A percentile compares a stretch with the other conserved stretches of the same genome.
These are phyloP conservation scores for Chlamydomonas schloesseri DNA, from an alignment of 139 green algal species.

Conservation along the genomic window DNA sequence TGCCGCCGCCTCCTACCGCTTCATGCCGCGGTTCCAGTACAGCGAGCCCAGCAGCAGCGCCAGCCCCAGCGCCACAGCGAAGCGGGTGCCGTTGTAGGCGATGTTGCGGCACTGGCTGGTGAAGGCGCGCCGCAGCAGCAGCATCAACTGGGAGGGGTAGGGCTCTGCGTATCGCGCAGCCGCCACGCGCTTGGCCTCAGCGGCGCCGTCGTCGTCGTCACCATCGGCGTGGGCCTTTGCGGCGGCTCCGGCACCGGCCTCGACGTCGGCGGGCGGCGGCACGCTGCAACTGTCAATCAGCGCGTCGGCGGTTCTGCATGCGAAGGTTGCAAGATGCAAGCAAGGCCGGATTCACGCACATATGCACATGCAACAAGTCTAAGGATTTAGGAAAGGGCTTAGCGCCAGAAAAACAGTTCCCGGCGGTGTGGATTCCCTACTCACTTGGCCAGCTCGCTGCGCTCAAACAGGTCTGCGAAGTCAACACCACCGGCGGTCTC, in stretches of 20 bases:
- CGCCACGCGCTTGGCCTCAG: too few relatives aligned
- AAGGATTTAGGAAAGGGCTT: too few relatives aligned
- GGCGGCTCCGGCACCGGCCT: too few relatives aligned
- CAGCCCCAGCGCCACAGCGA: background rate
- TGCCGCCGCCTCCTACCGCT: background rate
- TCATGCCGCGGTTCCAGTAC: slow-evolving; percentile 10
- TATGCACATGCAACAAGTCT: too few relatives aligned
- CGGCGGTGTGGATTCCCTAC: too few relatives aligned
- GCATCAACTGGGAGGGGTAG: background rate
- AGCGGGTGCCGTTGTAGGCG: slow-evolving; percentile 27
- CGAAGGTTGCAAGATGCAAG: too few relatives aligned
- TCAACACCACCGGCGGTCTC: background rate
- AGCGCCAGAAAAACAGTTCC: too few relatives aligned
- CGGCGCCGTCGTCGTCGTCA: too few relatives aligned
- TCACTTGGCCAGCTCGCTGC: background rate
- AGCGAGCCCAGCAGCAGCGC: slow-evolving; percentile 1
- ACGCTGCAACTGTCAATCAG: too few relatives aligned
- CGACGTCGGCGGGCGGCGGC: too few relatives aligned
- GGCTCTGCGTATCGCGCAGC: background rate
- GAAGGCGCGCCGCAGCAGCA: slow-evolving; percentile 37
- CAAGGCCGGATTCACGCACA: too few relatives aligned
- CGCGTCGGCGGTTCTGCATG: background rate
- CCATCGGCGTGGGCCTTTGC: too few relatives aligned
- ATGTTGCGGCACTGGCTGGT: slow-evolving; percentile 16
- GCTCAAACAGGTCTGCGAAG: background rate